Conservation (phyloP, 1,284 basidiomycete genomes). For the Papiliotrema flavescens region DNA sequence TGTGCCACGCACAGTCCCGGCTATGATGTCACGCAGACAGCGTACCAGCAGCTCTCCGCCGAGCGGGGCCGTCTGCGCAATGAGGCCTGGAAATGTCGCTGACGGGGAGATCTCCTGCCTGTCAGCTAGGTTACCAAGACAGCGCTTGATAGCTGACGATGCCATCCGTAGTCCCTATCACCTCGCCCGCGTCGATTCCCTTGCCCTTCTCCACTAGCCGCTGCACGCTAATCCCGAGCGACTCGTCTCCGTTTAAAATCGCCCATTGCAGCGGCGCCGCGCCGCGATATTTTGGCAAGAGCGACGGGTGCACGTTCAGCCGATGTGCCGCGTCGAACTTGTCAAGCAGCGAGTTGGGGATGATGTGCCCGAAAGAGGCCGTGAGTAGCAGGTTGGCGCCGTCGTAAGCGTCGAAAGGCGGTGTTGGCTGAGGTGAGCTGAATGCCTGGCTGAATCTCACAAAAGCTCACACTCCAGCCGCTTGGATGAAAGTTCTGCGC, state of each 20-base stretch:
- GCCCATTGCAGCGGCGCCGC: slow-evolving; percentile 89
- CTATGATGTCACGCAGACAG: slow-evolving; percentile 62
- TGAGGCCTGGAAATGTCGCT: slow-evolving; percentile 57
- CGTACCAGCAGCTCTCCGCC: slow-evolving; percentile 70
- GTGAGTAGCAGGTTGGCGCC: slow-evolving; percentile 68
- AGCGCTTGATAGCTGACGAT: slow-evolving; percentile 31
- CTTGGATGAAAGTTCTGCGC: too few relatives aligned
- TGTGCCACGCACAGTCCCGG: slow-evolving; percentile 53
- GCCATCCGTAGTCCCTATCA: slow-evolving; percentile 36
- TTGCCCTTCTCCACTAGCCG: slow-evolving; percentile 36
- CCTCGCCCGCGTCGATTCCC: slow-evolving; percentile 50
- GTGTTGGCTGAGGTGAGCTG: neutral
- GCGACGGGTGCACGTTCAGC: slow-evolving; percentile 90
- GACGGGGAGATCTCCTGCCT: slow-evolving; percentile 40
- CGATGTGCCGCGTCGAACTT: slow-evolving; percentile 61
- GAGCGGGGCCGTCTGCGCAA: slow-evolving; percentile 59
- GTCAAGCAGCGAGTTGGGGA: slow-evolving; percentile 64
- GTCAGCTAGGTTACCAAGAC: too few relatives aligned
- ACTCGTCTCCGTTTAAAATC: slow-evolving; percentile 60
- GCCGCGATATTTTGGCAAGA: slow-evolving; percentile 83
- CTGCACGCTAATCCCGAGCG: slow-evolving; percentile 67
- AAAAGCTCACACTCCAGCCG: too few relatives aligned
- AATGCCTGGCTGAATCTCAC: neutral
- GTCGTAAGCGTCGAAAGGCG: slow-evolving; percentile 51
- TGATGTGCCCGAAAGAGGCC: slow-evolving; percentile 87